Evolutionary conservation across 768 basidiomycete genomes (phyloP), one percentile per base, ranked within the genome.

Genomic region (Candolleomyces efflorescens): DNA sequence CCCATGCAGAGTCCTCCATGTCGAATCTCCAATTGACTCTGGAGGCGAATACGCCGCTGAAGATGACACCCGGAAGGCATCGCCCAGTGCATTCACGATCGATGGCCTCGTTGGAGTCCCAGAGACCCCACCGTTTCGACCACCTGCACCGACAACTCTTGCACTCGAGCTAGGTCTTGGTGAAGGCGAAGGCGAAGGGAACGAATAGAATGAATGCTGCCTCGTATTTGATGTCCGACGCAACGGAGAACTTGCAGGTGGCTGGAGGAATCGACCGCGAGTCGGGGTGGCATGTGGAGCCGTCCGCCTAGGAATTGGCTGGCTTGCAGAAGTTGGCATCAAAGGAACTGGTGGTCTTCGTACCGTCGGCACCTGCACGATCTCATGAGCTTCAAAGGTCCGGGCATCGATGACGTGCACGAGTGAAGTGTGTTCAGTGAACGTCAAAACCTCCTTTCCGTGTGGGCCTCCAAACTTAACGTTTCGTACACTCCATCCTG

Each of bases 351-450:
- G 24, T 6, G 27, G 22, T 9, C 39, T 11, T 15, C 27, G 58
- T 4, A 49, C 37, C 23, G 71, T 71, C 3, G 86, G 86, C 46
- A 88, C 78, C 54, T 77, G 81, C 18, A 91, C 68, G 17, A 87
- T 78, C 59, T 90, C 85, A 60, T 89, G 86, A 5, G 81, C 82
- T 66, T 92, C 86, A 63, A 95, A 95, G 0, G 92, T 94, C 46
- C 85, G 80, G 3, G 93, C 92, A 65, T 97, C 94, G 50, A 96
- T 76, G 56, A 95, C 77, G 65, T 97, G 94, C 7, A 96, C 68
- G 38, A 89, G 71, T 27, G 82, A 87, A 1, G 90, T 90, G 67
- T 96, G 93, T 90, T 95, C 94, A 15, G 94, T 92, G 71, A 94
- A 97, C 0, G 84, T 86, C 82, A 96, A 83, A 1, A 94, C 69